These are phyloP conservation scores for Lichina pygmaea DNA, from an alignment of 495 filamentous ascomycete species.

Conservation along the genomic window DNA sequence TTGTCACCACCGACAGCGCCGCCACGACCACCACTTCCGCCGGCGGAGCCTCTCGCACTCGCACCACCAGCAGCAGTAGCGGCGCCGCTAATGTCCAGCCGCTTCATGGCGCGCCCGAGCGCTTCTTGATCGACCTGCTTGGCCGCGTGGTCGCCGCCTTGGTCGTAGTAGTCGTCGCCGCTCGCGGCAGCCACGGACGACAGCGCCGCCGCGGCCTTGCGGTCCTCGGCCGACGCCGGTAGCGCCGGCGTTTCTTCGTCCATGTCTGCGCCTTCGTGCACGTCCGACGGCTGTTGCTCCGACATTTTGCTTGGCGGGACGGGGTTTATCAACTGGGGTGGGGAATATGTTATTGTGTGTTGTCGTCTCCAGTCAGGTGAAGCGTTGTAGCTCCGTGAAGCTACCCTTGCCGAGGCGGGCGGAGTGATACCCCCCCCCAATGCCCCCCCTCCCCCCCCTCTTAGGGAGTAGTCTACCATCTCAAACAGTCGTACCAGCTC, in stretches of 20 bases:
- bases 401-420: too few relatives aligned
- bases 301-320: neutral
- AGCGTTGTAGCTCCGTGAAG: too few relatives aligned
- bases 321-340: too few relatives aligned
- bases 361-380: too few relatives aligned
- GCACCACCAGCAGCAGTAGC: constrained; percentile 3
- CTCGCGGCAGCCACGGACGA: constrained; percentile 41
- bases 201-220: constrained; percentile 72
- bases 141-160: constrained; percentile 14
- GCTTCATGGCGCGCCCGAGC: constrained; percentile 57
- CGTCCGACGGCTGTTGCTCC: neutral
- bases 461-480: too few relatives aligned
- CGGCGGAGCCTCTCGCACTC: constrained; percentile 4
- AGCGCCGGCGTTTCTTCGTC: constrained; percentile 2
- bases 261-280: constrained; percentile 1
- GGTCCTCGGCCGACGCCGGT: constrained; percentile 48
- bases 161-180: constrained; percentile 9
- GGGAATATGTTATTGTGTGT: too few relatives aligned
- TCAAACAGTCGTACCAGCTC: too few relatives aligned
- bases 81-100: constrained; percentile 13
- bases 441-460: too few relatives aligned
- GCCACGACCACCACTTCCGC: neutral
- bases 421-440: too few relatives aligned
- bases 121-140: constrained; percentile 53
- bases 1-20: constrained; percentile 7